Percentiles rank a stretch among this genome's conserved stretches.
Evolutionary conservation across 2,329 filamentous ascomycete genomes (phyloP).

Genomic region (Colletotrichum sp.): DNA sequence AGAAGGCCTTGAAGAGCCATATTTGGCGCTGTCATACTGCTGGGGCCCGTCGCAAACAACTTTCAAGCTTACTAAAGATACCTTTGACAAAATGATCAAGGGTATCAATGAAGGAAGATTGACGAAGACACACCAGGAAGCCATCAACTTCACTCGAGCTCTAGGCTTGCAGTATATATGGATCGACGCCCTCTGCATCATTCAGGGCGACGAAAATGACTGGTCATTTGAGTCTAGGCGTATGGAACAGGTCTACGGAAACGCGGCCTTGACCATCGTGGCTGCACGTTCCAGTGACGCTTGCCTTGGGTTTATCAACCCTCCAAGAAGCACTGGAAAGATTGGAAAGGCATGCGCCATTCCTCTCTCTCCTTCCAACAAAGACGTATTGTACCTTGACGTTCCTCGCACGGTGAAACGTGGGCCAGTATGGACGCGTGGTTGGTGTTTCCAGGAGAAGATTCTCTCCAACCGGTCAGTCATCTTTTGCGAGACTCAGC

Average conservation of each 20-base stretch:
- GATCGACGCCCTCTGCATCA: constrained; percentile 16
- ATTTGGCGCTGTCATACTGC: neutral
- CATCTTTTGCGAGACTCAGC: neutral
- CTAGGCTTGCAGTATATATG: neutral
- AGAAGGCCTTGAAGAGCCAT: neutral
- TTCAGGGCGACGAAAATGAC: constrained; percentile 17
- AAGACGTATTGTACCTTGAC: neutral
- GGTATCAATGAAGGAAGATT: neutral
- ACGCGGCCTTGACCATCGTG: constrained; percentile 13
- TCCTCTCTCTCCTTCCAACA: neutral
- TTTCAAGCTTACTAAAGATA: neutral
- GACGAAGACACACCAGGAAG: neutral
- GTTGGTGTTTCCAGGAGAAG: constrained; percentile 7
- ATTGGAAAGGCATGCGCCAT: neutral
- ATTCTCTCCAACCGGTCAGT: neutral
- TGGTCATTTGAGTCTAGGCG: constrained; percentile 14
- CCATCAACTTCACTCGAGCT: neutral
- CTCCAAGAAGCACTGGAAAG: too few relatives aligned
- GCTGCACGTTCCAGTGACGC: neutral
- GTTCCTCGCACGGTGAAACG: neutral
- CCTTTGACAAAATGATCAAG: neutral
- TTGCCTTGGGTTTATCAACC: neutral
- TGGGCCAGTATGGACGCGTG: neutral
- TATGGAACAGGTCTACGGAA: constrained; percentile 20
- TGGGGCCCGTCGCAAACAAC: neutral